A percentile compares a stretch with the other conserved stretches of the same genome.
Conservation (phyloP, 129 eudicot genomes). For the Artemisia tridentata region DNA sequence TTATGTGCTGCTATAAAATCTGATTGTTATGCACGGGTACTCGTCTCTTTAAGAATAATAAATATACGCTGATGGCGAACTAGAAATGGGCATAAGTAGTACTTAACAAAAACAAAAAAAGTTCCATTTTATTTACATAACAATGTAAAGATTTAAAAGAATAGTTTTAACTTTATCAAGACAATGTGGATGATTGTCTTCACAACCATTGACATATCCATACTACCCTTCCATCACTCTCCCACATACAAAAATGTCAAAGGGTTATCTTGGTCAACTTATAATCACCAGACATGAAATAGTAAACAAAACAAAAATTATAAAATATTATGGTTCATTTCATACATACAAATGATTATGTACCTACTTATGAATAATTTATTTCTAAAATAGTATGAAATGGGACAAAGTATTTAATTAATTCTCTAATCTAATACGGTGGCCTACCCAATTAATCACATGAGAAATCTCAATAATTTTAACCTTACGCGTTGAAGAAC, state of each 20-base stretch:
- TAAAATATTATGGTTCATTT: constrained; percentile 11
- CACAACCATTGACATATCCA: neutral
- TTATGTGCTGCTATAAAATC: too few species aligned
- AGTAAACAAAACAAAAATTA: neutral
- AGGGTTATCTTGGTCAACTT: constrained; percentile 29
- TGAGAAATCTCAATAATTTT: constrained; percentile 24
- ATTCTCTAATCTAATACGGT: constrained; percentile 18
- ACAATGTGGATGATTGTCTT: neutral
- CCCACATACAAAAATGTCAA: constrained; percentile 16
- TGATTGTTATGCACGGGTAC: too few species aligned
- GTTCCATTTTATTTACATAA: neutral
- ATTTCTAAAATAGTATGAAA: constrained; percentile 14
- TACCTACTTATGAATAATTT: constrained; percentile 7
- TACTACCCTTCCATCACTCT: constrained; percentile 18
- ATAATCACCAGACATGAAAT: constrained; percentile 9
- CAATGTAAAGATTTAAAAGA: neutral
- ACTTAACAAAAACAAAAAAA: too few species aligned
- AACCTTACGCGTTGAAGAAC: constrained; percentile 1
- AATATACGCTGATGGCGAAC: too few species aligned
- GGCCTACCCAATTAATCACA: constrained; percentile 5
- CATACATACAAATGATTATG: constrained; percentile 29
- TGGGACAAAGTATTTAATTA: neutral
- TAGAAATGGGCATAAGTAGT: too few species aligned
- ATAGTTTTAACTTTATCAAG: neutral
- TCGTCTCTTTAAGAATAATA: too few species aligned